Conservation (phyloP, 768 basidiomycete species). For the Hypsizygus marmoreus region DNA sequence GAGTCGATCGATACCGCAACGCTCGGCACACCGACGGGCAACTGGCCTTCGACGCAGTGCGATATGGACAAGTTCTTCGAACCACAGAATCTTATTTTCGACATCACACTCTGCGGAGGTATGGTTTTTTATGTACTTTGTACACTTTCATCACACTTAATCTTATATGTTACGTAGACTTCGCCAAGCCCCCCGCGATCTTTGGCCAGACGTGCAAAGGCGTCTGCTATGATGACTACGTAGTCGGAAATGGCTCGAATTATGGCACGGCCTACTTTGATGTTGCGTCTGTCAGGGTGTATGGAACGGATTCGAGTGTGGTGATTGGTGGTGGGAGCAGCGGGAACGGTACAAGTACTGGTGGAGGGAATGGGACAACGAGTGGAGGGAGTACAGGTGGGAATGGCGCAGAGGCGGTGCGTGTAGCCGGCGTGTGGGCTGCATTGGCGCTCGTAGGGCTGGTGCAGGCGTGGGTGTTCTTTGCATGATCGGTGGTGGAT, state of each 20-base stretch:
- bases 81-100: constrained; percentile 68
- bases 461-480: no score
- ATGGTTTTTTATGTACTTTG: constrained; percentile 12
- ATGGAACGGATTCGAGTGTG: no score
- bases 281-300: constrained; percentile 59
- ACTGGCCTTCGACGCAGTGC: constrained; percentile 65
- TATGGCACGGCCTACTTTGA: constrained; percentile 76
- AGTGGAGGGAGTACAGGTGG: no score
- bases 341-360: no score
- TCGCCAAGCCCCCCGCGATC: constrained; percentile 52
- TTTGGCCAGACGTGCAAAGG: constrained; percentile 66
- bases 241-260: constrained; percentile 59
- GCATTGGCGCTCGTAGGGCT: no score
- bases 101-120: constrained; percentile 74
- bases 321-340: no score
- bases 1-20: constrained; percentile 54
- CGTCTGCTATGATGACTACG: constrained; percentile 71
- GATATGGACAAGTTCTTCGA: constrained; percentile 53
- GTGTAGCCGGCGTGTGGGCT: no score
- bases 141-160: constrained; percentile 11
- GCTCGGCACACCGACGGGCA: constrained; percentile 68
- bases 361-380: no score
- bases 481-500: no score
- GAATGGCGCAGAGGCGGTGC: no score
- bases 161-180: constrained; percentile 26